phyloP scores from a whole-genome alignment of 1,139 yeast genomes.

The Pichia kudriavzevii region DNA sequence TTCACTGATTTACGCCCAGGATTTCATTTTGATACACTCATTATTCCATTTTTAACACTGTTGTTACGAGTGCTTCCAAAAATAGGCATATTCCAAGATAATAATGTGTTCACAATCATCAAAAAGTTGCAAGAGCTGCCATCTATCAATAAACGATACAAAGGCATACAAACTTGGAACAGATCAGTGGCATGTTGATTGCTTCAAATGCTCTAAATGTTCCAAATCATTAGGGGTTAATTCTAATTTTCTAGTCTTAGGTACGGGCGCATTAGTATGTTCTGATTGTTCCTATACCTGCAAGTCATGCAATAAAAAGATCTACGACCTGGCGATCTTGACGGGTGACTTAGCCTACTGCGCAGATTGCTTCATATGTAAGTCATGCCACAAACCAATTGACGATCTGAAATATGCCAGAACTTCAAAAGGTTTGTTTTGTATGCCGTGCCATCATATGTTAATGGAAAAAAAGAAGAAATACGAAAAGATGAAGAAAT shows the following conservation, averaged over 20 bases:
- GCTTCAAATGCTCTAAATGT: slow-evolving; percentile 88
- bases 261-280: slow-evolving; percentile 88
- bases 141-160: slow-evolving; percentile 52
- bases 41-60: too few relatives aligned
- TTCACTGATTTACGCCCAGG: too few relatives aligned
- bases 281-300: slow-evolving; percentile 87
- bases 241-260: slow-evolving; percentile 82
- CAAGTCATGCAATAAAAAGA: slow-evolving; percentile 79
- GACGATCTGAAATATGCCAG: slow-evolving; percentile 89
- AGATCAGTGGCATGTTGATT: slow-evolving; percentile 91
- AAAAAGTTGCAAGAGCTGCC: slow-evolving; percentile 25
- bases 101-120: slow-evolving; percentile 30
- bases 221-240: slow-evolving; percentile 71
- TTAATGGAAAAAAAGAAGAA: slow-evolving; percentile 60
- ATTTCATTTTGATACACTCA: too few relatives aligned
- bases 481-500: slow-evolving; percentile 39
- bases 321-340: slow-evolving; percentile 90
- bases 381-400: slow-evolving; percentile 80
- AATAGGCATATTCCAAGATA: too few relatives aligned
- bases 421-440: slow-evolving; percentile 87
- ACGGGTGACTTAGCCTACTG: slow-evolving; percentile 96
- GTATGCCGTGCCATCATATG: slow-evolving; percentile 89
- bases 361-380: slow-evolving; percentile 82
- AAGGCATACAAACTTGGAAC: slow-evolving; percentile 83
- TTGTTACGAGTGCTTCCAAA: too few relatives aligned